Percentiles rank a stretch among this genome's conserved stretches.
phyloP scores from a whole-genome alignment of 2,329 filamentous ascomycete species.

The Claviceps paspali region DNA sequence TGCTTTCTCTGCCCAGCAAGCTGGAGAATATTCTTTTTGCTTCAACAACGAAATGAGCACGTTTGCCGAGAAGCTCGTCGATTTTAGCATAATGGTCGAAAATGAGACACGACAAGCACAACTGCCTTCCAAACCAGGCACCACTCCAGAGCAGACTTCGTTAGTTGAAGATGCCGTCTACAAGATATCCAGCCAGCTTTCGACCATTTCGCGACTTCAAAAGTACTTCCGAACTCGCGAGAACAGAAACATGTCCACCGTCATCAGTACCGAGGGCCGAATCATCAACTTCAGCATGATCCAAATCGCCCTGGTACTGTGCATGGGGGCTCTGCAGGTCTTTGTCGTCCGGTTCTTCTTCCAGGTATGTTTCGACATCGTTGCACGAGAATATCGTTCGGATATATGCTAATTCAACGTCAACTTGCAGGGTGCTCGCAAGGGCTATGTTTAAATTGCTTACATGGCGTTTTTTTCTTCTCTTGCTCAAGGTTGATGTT shows the following conservation, averaged over 20 bases:
- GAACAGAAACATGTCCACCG: conserved; percentile 97
- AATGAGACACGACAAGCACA: conserved; percentile 63
- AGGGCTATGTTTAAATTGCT: conserved; percentile 47
- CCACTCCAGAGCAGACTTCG: conserved; percentile 75
- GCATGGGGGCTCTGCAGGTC: conserved; percentile 91
- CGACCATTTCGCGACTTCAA: conserved; percentile 89
- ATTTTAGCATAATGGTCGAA: conserved; percentile 95
- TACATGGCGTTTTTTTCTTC: conserved; percentile 1
- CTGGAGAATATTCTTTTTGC: conserved; percentile 91
- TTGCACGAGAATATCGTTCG: not conserved
- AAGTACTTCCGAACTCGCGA: conserved; percentile 99
- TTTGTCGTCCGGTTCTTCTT: conserved; percentile 99
- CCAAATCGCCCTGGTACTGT: conserved; percentile 79
- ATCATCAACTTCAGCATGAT: conserved; percentile 97
- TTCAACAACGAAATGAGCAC: conserved; percentile 99
- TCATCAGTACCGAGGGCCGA: conserved; percentile 83
- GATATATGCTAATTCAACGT: conserved; percentile 6
- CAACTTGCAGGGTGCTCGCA: conserved; percentile 41
- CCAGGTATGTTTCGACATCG: conserved; percentile 41
- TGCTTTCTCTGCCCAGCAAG: conserved; percentile 81
- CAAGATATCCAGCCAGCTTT: conserved; percentile 84
- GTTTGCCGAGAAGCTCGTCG: conserved; percentile 91
- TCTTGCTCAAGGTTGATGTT: conserved; percentile 14
- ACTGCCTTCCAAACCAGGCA: conserved; percentile 78
- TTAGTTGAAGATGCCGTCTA: conserved; percentile 86